Conservation (phyloP, 371 early-diverging fungal species). For the Amoeboaphelidium protococcarum region DNA sequence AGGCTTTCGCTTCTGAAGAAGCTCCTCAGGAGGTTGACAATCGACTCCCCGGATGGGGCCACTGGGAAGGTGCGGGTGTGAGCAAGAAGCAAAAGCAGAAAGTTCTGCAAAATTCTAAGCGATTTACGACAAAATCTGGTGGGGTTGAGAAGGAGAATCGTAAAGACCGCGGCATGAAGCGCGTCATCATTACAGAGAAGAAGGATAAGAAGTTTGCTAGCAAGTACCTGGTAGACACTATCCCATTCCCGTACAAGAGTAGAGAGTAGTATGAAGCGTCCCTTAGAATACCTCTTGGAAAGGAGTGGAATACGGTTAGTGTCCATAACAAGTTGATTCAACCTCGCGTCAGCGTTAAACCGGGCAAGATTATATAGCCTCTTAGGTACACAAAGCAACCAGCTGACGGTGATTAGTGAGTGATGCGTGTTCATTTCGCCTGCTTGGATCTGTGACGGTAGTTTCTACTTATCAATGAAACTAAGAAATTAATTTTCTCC, state of each 20-base stretch:
- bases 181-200: constrained; percentile 79
- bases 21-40: constrained; percentile 44
- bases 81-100: constrained; percentile 9
- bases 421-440: too few relatives aligned
- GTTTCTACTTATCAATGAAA: too few relatives aligned
- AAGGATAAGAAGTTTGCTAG: constrained; percentile 35
- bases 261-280: constrained; percentile 64
- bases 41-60: constrained; percentile 82
- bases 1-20: constrained; percentile 27
- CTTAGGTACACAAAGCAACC: constrained; percentile 13
- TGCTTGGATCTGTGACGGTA: too few relatives aligned
- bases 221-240: constrained; percentile 33
- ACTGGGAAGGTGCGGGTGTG: constrained; percentile 48
- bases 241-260: constrained; percentile 64
- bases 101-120: constrained; percentile 20
- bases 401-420: neutral
- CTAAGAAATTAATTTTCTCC: too few relatives aligned
- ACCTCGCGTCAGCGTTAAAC: constrained; percentile 54
- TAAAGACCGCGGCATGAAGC: constrained; percentile 43
- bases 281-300: constrained; percentile 59
- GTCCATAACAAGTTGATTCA: constrained; percentile 37
- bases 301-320: constrained; percentile 71
- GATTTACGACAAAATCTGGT: constrained; percentile 4
- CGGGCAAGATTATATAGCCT: constrained; percentile 68
- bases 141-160: constrained; percentile 37